Base-by-base conservation (phyloP, 1,139 yeast genomes). In the Taphrina pruni region DNA sequence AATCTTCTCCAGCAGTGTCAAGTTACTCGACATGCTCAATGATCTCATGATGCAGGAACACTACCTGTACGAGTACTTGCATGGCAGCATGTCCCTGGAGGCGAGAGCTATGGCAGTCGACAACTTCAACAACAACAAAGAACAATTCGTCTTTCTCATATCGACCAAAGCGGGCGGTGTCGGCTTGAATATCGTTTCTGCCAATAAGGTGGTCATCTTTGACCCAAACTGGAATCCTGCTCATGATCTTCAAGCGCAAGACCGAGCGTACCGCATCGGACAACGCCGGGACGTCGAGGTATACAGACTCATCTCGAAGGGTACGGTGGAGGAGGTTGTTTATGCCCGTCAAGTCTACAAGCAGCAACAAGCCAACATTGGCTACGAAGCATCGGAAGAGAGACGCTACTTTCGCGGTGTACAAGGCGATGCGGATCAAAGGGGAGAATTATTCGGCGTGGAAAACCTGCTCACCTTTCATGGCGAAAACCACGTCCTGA, bases 161-260 rank as follows among this genome's bases (percentile, higher is more conserved):
- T 94, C 99, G 0, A 94, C 99, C 0, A 86, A 98, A 79, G 99
- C 99, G n/a, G 99, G 99, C 79, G 99, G 99, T 12, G 82, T 94
- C 70, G 99, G 99, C 76, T 94, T 94, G 75, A 94, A 94, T 76
- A 83, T 94, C 75, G 93, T 97, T 0, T 85, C 91, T 45, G 99
- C 99, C 1, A 97, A 94, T 78, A 86, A 88, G 70, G 99, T 94
- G 69, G 85, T 94, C 12, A 80, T 94, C 46, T 94, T 87, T 76
- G 99, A 94, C 78, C 90, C 97, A 0, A 98, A 94, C 79, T 94
- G 99, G 99, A 94, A 94, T 76, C 99, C 99, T 0, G 98, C 94
- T 77, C 98, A 98, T 0, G 99, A 94, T 82, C 82, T 94, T 74
- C 99, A 94, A 79, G 98, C 99, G 0, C 94, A 94, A 98, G 99